Percentiles rank a stretch among this genome's conserved stretches.
Evolutionary conservation across 2,329 filamentous ascomycete genomes (phyloP).

Genomic region (Onygena corvina): DNA sequence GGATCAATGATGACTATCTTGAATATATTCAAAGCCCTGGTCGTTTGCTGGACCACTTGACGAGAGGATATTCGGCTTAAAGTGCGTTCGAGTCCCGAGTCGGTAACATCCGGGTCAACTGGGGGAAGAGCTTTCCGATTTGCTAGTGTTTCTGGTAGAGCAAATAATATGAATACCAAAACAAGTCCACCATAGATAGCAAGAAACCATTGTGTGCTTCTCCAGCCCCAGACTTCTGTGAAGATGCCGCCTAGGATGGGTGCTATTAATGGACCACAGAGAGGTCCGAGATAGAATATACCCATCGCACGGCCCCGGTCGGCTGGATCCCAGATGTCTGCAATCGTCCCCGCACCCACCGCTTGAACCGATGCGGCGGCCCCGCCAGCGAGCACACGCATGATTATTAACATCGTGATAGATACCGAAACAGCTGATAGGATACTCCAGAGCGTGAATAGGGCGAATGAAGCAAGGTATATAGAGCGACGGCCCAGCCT

Average conservation of each 20-base stretch:
- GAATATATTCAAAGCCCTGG: constrained; percentile 42
- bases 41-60: constrained; percentile 48
- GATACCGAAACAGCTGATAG: constrained; percentile 56
- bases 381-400: constrained; percentile 62
- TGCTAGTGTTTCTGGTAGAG: constrained; percentile 34
- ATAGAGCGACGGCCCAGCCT: constrained; percentile 59
- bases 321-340: constrained; percentile 63
- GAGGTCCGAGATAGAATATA: constrained; percentile 66
- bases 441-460: constrained; percentile 60
- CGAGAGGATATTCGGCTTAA: constrained; percentile 47
- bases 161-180: constrained; percentile 32
- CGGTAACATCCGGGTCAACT: constrained; percentile 18
- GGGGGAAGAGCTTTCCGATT: constrained; percentile 21
- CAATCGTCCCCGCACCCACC: constrained; percentile 71
- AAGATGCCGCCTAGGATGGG: constrained; percentile 67
- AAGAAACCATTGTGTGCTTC: constrained; percentile 66
- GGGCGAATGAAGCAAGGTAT: constrained; percentile 60
- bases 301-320: constrained; percentile 72
- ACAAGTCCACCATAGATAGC: constrained; percentile 51
- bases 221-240: constrained; percentile 58
- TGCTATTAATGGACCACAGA: constrained; percentile 61
- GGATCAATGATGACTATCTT: constrained; percentile 60
- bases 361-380: constrained; percentile 70
- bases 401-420: constrained; percentile 64
- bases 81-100: constrained; percentile 15